Base-by-base conservation (phyloP, 208 protist species). In the Blechomonas ayalai region DNA sequence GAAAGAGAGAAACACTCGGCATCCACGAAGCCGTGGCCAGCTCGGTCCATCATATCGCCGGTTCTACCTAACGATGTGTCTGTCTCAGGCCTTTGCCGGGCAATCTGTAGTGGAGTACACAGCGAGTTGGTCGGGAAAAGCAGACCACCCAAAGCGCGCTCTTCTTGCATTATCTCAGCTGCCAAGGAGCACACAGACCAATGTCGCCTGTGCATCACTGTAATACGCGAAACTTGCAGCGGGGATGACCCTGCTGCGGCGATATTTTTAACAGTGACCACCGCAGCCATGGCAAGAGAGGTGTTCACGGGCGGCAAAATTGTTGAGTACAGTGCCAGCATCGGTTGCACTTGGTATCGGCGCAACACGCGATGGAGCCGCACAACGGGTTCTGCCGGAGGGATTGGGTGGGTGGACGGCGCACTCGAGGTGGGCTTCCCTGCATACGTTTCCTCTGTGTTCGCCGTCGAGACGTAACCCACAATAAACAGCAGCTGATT, bases 361-460 rank as follows among this genome's bases (percentile, higher is more conserved):
- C 83, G 74, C 16, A 85, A 51, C 41, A 86, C 52, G n/a, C 83
- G 79, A 48, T 92, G 83, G 10, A 92, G 53, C 19, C 75, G 63
- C 4, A 88, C 58, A 25, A 48, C 36, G 15, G 38, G 51, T 13
- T n/a, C 28, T 26, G 50, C 6, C 12, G 31, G 31, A n/a, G 31
- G 12, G 31, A 34, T 10, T 34, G 31, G 12, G 31, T n/a, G 31
- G 31, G 12, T 34, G 10, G 31, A 10, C 10, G 31, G 12, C 31
- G n/a, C 31, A n/a, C 31, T 34, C 12, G 12, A n/a, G 31, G 31
- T 34, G 31, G 31, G 31, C 29, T 6, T 24, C 3, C 18, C 6
- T 24, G 28, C 8, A 8, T 18, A 4, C 12, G 9, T 16, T 19
- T 27, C 4, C 31, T 8, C 34, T 4, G 29, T 23, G 13, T 12